Percentiles rank a stretch among this genome's conserved stretches.
Evolutionary conservation across 352 stramenopile species (phyloP).

Genomic region (Globisporangium cederbergense): DNA sequence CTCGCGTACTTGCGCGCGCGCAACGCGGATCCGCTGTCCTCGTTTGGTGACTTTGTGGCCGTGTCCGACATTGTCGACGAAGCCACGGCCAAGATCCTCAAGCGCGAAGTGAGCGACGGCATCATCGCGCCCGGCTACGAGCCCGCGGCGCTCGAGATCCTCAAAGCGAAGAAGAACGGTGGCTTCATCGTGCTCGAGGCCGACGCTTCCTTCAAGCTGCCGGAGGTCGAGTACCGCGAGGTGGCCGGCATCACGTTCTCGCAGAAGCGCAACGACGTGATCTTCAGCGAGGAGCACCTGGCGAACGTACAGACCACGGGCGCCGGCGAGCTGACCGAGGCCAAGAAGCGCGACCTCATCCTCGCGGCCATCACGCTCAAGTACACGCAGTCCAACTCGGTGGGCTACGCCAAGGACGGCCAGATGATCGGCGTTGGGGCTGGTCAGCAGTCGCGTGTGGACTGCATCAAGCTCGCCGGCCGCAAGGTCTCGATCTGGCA

Average conservation of each 20-base stretch:
- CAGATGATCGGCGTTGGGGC: conserved; percentile 99
- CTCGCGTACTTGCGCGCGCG: conserved; percentile 97
- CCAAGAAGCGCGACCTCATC: conserved; percentile 96
- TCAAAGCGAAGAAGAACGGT: conserved; percentile 98
- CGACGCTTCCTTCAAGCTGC: conserved; percentile 90
- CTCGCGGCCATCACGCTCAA: conserved; percentile 99
- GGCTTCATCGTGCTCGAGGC: conserved; percentile 99
- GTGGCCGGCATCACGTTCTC: conserved; percentile 98
- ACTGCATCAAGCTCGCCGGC: conserved; percentile 99
- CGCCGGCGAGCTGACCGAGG: conserved; percentile 80
- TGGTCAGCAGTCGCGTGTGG: conserved; percentile 98
- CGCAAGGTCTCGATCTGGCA: conserved; percentile 98
- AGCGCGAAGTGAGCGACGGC: conserved; percentile 98
- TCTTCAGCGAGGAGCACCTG: conserved; percentile 94
- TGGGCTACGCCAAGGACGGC: conserved; percentile 98
- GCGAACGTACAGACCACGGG: conserved; percentile 90
- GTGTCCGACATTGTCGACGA: conserved; percentile 98
- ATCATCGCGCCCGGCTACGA: conserved; percentile 99
- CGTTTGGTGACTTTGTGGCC: conserved; percentile 99
- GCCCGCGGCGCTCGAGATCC: conserved; percentile 95
- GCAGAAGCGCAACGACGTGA: conserved; percentile 97
- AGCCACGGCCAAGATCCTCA: conserved; percentile 96
- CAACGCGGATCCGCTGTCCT: conserved; percentile 99
- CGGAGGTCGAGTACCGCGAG: conserved; percentile 96
- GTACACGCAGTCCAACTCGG: conserved; percentile 99